A percentile compares a stretch with the other conserved stretches of the same genome.
These are phyloP conservation scores for Xylaria sp. DNA, from an alignment of 2,329 filamentous ascomycete genomes.

Conservation along the genomic window DNA sequence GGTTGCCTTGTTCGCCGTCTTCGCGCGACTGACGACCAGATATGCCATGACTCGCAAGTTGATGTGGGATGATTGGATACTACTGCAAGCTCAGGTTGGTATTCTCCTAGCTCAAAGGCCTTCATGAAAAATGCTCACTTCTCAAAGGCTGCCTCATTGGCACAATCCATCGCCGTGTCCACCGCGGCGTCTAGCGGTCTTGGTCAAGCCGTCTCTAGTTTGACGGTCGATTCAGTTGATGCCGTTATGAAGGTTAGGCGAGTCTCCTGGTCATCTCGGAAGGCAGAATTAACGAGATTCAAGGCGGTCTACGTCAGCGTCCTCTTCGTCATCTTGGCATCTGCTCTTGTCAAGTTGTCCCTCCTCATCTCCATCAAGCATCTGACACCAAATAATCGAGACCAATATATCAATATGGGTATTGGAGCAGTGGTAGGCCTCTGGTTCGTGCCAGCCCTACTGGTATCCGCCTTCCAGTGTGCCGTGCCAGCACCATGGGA, in stretches of 20 bases:
- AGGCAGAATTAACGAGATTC: slow-evolving; percentile 18
- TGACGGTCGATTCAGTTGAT: slow-evolving; percentile 13
- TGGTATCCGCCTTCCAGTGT: slow-evolving; percentile 22
- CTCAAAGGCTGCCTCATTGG: slow-evolving; percentile 17
- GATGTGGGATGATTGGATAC: slow-evolving; percentile 21
- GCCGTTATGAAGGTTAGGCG: too few relatives aligned
- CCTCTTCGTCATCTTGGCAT: slow-evolving; percentile 18
- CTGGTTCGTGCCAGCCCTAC: slow-evolving; percentile 17
- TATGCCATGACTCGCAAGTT: slow-evolving; percentile 19
- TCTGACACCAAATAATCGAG: slow-evolving; percentile 15
- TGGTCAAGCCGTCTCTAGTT: slow-evolving; percentile 13
- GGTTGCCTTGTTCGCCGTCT: slow-evolving; percentile 15
- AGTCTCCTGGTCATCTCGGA: slow-evolving; percentile 9
- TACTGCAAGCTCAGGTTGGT: slow-evolving; percentile 22
- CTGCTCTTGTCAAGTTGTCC: slow-evolving; percentile 24
- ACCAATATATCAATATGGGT: slow-evolving; percentile 13
- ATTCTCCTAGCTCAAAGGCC: neutral
- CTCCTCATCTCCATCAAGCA: slow-evolving; percentile 20
- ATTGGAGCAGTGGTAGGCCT: slow-evolving; percentile 16
- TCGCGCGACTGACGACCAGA: slow-evolving; percentile 19
- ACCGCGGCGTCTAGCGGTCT: slow-evolving; percentile 21
- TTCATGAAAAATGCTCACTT: neutral
- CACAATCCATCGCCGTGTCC: slow-evolving; percentile 23
- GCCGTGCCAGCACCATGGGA: slow-evolving; percentile 23
- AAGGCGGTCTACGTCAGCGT: slow-evolving; percentile 13